Conservation (phyloP, 2,329 filamentous ascomycete species). For the Ceratocystis lukuohia region DNA sequence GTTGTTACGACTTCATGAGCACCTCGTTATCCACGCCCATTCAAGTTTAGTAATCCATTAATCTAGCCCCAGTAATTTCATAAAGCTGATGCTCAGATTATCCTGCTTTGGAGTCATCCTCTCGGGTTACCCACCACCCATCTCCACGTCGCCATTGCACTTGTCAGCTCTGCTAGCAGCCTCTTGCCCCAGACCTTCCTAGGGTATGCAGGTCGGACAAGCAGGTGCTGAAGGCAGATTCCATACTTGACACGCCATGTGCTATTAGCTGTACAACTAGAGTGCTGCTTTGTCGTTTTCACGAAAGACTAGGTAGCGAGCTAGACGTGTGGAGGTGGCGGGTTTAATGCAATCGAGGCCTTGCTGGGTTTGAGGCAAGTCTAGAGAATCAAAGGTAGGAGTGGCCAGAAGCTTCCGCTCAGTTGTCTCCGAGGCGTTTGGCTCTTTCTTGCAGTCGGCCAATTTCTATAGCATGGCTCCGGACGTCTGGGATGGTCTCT, state of each 20-base stretch:
- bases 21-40: constrained; percentile 60
- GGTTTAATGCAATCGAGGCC: constrained; percentile 36
- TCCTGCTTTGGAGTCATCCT: constrained; percentile 95
- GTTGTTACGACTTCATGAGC: constrained; percentile 41
- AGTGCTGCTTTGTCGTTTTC: constrained; percentile 44
- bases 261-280: constrained; percentile 87
- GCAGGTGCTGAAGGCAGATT: constrained; percentile 91
- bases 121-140: constrained; percentile 64
- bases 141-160: constrained; percentile 50
- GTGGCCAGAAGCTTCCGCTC: constrained; percentile 57
- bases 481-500: constrained; percentile 68
- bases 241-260: constrained; percentile 82
- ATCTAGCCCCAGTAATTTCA: constrained; percentile 51
- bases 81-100: constrained; percentile 84
- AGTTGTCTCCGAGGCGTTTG: constrained; percentile 63
- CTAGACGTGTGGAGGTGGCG: constrained; percentile 45
- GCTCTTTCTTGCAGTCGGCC: constrained; percentile 73
- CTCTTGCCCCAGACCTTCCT: constrained; percentile 67
- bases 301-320: constrained; percentile 60
- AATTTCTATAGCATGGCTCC: constrained; percentile 69
- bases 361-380: constrained; percentile 30
- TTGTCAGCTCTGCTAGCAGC: constrained; percentile 63
- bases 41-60: constrained; percentile 58
- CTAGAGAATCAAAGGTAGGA: constrained; percentile 58
- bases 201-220: constrained; percentile 56